Conservation (phyloP, 2,329 filamentous ascomycete species). For the Alternaria postmessia region DNA sequence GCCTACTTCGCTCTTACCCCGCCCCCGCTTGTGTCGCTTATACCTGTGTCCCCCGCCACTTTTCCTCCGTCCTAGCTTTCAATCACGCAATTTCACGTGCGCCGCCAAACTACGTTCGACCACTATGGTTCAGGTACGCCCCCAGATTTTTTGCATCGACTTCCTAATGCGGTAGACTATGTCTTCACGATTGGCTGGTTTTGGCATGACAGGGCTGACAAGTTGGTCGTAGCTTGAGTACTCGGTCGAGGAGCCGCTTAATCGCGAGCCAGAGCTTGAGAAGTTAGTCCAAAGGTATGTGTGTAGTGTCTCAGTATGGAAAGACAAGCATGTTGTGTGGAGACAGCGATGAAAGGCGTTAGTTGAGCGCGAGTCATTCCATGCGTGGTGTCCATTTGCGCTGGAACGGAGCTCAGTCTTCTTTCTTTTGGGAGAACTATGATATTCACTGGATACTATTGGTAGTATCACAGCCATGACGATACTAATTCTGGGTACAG, state of each 20-base stretch:
- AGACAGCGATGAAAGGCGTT: background rate
- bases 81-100: constrained; percentile 38
- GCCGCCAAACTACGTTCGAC: constrained; percentile 31
- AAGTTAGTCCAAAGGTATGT: constrained; percentile 56
- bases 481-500: constrained; percentile 26
- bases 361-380: background rate
- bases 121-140: constrained; percentile 39
- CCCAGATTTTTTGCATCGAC: constrained; percentile 15
- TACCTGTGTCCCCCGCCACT: constrained; percentile 19
- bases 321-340: background rate
- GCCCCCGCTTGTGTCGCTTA: constrained; percentile 19
- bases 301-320: background rate
- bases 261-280: constrained; percentile 57
- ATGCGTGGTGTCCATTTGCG: background rate
- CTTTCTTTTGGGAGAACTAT: background rate
- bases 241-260: constrained; percentile 57
- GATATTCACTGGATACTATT: background rate
- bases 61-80: constrained; percentile 26
- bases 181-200: constrained; percentile 8
- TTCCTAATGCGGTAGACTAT: constrained; percentile 29
- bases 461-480: background rate
- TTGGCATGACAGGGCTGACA: constrained; percentile 14
- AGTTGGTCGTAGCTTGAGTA: constrained; percentile 50
- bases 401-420: background rate
- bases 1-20: constrained; percentile 10